Conservation (phyloP, 2,329 filamentous ascomycete species). For the Penicillium brevicompactum region DNA sequence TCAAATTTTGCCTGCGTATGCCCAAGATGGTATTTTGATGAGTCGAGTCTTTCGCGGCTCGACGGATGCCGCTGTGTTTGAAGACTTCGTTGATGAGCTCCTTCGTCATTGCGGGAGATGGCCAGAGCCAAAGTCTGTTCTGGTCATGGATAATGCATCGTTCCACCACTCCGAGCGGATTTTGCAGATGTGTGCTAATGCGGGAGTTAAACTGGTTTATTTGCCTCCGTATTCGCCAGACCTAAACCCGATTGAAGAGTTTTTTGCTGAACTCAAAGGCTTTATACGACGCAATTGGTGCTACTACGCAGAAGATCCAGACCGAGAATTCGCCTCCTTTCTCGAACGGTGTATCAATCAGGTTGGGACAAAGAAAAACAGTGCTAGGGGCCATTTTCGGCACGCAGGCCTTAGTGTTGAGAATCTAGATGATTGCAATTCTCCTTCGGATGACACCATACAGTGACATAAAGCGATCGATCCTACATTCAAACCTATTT, state of each 20-base stretch:
- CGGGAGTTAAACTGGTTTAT: background rate
- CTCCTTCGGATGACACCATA: background rate
- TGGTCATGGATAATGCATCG: background rate
- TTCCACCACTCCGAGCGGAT: background rate
- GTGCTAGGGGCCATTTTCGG: background rate
- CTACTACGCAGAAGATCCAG: conserved; percentile 14
- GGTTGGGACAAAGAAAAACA: conserved; percentile 19
- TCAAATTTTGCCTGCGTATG: conserved; percentile 37
- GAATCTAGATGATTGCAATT: background rate
- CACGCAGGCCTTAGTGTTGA: background rate
- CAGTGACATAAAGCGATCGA: too few relatives aligned
- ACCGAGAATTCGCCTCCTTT: conserved; percentile 21
- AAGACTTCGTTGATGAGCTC: conserved; percentile 33
- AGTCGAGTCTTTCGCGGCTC: conserved; percentile 32
- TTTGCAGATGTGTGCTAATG: background rate
- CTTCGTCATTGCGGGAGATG: conserved; percentile 29
- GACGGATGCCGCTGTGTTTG: conserved; percentile 32
- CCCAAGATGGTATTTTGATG: conserved; percentile 33
- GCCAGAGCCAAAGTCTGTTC: conserved; percentile 33
- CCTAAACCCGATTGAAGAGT: conserved; percentile 36
- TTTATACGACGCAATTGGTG: conserved; percentile 33
- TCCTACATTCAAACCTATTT: too few relatives aligned
- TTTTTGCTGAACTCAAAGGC: conserved; percentile 35
- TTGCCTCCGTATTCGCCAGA: conserved; percentile 17
- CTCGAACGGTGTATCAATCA: conserved; percentile 31